phyloP scores from a whole-genome alignment of 73 alveolate species.

The Halteria grandinella region DNA sequence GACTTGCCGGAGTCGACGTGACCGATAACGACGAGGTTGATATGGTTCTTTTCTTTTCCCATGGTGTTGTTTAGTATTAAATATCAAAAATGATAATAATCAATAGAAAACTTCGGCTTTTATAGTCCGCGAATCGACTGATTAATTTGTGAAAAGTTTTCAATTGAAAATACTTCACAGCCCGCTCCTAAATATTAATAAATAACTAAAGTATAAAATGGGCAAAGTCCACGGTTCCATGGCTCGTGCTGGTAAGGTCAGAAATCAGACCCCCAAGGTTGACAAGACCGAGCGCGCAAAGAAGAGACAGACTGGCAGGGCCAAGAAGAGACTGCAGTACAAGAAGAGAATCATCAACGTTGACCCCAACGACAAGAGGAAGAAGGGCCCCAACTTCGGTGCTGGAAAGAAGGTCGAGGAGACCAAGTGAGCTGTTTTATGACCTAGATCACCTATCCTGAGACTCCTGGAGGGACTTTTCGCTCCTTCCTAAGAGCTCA shows the following conservation, averaged over 20 bases:
- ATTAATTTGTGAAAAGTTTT: slow-evolving; percentile 36
- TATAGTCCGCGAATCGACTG: no score
- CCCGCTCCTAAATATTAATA: not conserved
- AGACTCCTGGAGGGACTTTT: no score
- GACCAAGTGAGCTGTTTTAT: no score
- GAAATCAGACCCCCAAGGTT: slow-evolving; percentile 94
- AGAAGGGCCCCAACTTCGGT: slow-evolving; percentile 92
- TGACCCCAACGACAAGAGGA: slow-evolving; percentile 79
- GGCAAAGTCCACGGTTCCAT: slow-evolving; percentile 88
- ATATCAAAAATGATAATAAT: no score
- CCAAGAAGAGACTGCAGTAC: slow-evolving; percentile 95
- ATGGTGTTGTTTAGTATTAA: no score
- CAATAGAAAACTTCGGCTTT: no score
- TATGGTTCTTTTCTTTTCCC: slow-evolving; percentile 87
- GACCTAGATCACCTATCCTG: no score
- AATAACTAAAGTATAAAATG: slow-evolving; percentile 13
- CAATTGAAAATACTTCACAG: slow-evolving; percentile 15
- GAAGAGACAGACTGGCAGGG: slow-evolving; percentile 94
- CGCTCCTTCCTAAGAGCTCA: no score
- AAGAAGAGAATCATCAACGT: slow-evolving; percentile 90
- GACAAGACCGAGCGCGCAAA: slow-evolving; percentile 91
- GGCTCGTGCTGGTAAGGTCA: slow-evolving; percentile 95
- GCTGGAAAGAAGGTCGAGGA: slow-evolving; percentile 88
- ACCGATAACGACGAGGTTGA: slow-evolving; percentile 95
- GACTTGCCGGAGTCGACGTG: slow-evolving; percentile 97